Percentiles rank a stretch among this genome's conserved stretches.
Evolutionary conservation across 139 green algal species (phyloP).

Genomic region (Klebsormidium nitens): DNA sequence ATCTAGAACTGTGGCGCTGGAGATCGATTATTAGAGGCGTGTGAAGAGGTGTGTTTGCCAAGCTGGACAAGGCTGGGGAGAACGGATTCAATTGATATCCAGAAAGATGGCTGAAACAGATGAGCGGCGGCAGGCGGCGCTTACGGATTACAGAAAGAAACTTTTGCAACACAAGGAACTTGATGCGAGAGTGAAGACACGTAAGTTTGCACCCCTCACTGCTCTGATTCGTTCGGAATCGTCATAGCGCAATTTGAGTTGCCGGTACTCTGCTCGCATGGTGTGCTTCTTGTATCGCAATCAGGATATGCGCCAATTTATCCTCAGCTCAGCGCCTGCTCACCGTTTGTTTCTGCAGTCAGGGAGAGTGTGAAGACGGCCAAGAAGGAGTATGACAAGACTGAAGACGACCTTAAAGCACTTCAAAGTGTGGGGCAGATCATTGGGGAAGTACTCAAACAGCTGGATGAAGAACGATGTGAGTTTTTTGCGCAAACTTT

Average conservation of each 20-base stretch:
- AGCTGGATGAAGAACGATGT: conserved; percentile 97
- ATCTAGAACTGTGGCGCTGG: no score
- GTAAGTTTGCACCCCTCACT: conserved; percentile 18
- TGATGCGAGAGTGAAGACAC: conserved; percentile 61
- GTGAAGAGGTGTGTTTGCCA: no score
- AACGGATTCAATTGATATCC: no score
- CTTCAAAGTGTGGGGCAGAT: conserved; percentile 99
- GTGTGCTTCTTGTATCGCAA: not conserved
- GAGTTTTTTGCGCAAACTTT: conserved; percentile 42
- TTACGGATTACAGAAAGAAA: conserved; percentile 77
- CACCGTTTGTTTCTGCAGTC: conserved; percentile 24
- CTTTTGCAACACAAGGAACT: conserved; percentile 82
- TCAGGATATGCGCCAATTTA: not conserved
- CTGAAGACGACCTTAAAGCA: conserved; percentile 97
- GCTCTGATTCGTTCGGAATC: not conserved
- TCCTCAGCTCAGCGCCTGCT: not conserved
- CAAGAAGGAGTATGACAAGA: conserved; percentile 96
- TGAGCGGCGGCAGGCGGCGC: conserved; percentile 48
- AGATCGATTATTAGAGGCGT: no score
- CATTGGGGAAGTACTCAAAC: conserved; percentile 95
- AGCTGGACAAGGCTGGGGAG: no score
- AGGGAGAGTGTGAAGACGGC: conserved; percentile 72
- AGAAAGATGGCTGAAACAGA: no score
- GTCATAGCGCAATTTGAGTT: conserved; percentile 2
- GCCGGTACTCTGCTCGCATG: not conserved